A percentile compares a stretch with the other conserved stretches of the same genome.
These are phyloP conservation scores for Ophiostoma ips DNA, from an alignment of 2,329 filamentous ascomycete genomes.

Conservation along the genomic window DNA sequence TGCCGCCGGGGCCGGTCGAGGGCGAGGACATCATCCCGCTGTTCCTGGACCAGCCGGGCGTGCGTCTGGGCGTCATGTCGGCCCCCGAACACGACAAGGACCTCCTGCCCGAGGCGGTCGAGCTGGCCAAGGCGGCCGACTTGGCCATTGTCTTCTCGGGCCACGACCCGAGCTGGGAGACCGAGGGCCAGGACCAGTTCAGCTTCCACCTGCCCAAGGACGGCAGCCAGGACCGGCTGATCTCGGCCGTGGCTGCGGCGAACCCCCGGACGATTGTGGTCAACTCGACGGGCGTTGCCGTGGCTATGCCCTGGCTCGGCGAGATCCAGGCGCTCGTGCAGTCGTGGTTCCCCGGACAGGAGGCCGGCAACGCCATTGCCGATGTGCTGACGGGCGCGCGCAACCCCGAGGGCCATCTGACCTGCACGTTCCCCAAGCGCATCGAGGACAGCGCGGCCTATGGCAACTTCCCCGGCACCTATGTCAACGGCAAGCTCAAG, in stretches of 20 bases:
- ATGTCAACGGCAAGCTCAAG: slow-evolving; percentile 44
- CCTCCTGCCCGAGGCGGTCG: background rate
- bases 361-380: slow-evolving; percentile 1
- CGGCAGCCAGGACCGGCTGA: background rate
- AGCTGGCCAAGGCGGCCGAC: background rate
- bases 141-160: slow-evolving; percentile 1
- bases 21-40: background rate
- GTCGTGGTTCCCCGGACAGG: slow-evolving; percentile 4
- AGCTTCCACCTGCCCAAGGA: slow-evolving; percentile 2
- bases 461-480: slow-evolving; percentile 49
- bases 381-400: background rate
- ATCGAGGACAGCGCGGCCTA: slow-evolving; percentile 62
- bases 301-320: slow-evolving; percentile 2
- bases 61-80: slow-evolving; percentile 3
- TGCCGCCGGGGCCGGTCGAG: background rate
- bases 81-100: background rate
- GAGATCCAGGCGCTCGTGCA: background rate
- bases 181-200: background rate
- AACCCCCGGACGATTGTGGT: slow-evolving; percentile 1
- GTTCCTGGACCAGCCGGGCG: background rate
- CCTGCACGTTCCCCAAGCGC: slow-evolving; percentile 42
- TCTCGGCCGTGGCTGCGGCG: background rate
- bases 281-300: slow-evolving; percentile 2
- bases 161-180: slow-evolving; percentile 1
- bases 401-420: background rate